Percentiles rank a stretch among this genome's conserved stretches.
Conservation (phyloP, 2,329 filamentous ascomycete species). For the Shiraia bambusicola region DNA sequence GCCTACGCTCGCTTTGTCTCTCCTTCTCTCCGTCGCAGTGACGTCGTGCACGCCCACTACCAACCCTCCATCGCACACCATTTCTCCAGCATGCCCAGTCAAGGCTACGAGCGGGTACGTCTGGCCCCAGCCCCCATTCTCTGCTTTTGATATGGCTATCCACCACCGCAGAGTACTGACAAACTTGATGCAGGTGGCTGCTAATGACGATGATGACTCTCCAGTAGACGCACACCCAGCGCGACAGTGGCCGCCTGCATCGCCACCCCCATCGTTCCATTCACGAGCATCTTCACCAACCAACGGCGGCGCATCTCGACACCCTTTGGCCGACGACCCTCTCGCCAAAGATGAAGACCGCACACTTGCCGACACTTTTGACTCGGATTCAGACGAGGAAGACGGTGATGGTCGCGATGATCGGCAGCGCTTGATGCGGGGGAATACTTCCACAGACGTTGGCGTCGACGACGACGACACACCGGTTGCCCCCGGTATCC, state of each 20-base stretch:
- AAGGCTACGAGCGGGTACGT: slow-evolving; percentile 54
- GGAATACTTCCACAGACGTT: slow-evolving; percentile 50
- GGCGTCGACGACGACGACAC: too few species aligned
- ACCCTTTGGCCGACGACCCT: slow-evolving; percentile 56
- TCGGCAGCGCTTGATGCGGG: slow-evolving; percentile 80
- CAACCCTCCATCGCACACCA: slow-evolving; percentile 8
- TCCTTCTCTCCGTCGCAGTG: slow-evolving; percentile 4
- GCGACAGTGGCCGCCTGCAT: slow-evolving; percentile 46
- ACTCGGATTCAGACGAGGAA: slow-evolving; percentile 65
- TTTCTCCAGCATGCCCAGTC: slow-evolving; percentile 45
- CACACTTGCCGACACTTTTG: slow-evolving; percentile 91
- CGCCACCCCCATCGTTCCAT: slow-evolving; percentile 76
- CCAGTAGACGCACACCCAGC: slow-evolving; percentile 23
- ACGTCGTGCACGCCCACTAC: slow-evolving; percentile 4
- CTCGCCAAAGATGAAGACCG: slow-evolving; percentile 64
- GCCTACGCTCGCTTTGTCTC: slow-evolving; percentile 1
- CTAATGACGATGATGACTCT: slow-evolving; percentile 48
- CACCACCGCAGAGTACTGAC: slow-evolving; percentile 16
- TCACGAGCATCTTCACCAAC: slow-evolving; percentile 74
- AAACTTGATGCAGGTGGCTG: slow-evolving; percentile 41
- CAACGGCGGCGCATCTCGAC: slow-evolving; percentile 48
- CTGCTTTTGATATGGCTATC: neutral
- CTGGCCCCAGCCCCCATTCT: slow-evolving; percentile 11
- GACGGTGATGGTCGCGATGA: slow-evolving; percentile 74
- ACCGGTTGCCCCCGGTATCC: slow-evolving; percentile 39